Base-by-base conservation (phyloP, 148 eudicot genomes). In the Diospyros lotus region DNA sequence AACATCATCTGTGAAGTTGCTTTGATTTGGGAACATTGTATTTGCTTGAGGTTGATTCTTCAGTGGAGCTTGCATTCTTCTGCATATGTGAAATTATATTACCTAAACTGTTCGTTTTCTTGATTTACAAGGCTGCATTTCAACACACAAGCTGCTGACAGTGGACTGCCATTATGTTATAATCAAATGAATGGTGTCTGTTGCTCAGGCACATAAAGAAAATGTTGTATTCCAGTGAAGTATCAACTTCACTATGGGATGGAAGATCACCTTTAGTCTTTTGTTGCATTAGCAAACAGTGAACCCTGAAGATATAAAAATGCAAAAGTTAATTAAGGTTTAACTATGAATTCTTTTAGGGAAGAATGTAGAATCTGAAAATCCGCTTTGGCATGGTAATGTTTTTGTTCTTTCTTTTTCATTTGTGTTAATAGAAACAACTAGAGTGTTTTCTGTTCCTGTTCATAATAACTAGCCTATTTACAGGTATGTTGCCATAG, bases 401-500 rank as follows among this genome's bases (percentile, higher is more conserved):
- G 3, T 3, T 58, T 4, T 7, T 58, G 15, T 58, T 9, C n/a
- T 15, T 58, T 4, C 3, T 14, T 4, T 58, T 58, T 58, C 4
- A 5, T 58, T n/a, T 15, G 15, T 53, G 56, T 1, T 28, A 28
- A 28, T 28, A 28, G 28, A 28, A 28, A 28, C 28, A 28, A 28
- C 28, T 28, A 28, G 28, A 54, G 56, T 69, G 12, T 40, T 60
- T 60, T 42, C 40, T 65, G 60, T 40, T 43, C 44, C 39, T 64
- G 50, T 55, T 50, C 66, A 53, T 61, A 46, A 69, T 68, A 48
- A 80, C 69, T 52, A 62, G 10, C n/a, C 13, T 71, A 12, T 53
- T 75, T 48, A 61, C 83, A 93, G 98, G 81, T 93, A 89, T 69
- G 73, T 93, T 84, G 91, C 98, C 63, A 85, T 91, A 64, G 98